Conservation (phyloP, 2,329 filamentous ascomycete species). For the Talaromyces sp. region DNA sequence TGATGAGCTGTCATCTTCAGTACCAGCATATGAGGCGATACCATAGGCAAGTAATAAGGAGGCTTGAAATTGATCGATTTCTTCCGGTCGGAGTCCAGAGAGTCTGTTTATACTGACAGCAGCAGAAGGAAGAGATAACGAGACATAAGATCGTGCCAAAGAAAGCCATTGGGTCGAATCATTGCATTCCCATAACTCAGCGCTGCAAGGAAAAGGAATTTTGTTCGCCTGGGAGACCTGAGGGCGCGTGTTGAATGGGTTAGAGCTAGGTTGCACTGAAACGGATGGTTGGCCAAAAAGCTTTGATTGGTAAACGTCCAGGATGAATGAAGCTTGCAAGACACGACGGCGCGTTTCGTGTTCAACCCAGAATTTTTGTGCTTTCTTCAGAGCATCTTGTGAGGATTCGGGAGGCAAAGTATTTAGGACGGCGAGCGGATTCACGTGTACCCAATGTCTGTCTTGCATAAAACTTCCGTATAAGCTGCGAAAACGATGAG, state of each 20-base stretch:
- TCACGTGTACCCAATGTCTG: slow-evolving; percentile 28
- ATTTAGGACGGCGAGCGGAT: slow-evolving; percentile 30
- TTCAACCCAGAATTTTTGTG: slow-evolving; percentile 35
- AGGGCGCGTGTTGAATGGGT: slow-evolving; percentile 12
- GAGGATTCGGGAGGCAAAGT: slow-evolving; percentile 24
- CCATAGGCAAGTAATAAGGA: slow-evolving; percentile 24
- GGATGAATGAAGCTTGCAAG: slow-evolving; percentile 33
- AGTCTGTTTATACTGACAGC: slow-evolving; percentile 17
- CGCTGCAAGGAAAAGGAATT: slow-evolving; percentile 32
- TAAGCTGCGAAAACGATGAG: slow-evolving; percentile 32
- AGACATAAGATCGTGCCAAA: slow-evolving; percentile 21
- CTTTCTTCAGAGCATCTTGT: slow-evolving; percentile 26
- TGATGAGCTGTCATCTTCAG: slow-evolving; percentile 15
- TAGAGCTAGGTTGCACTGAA: slow-evolving; percentile 25
- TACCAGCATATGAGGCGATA: slow-evolving; percentile 16
- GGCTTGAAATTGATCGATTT: slow-evolving; percentile 26
- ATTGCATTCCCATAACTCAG: slow-evolving; percentile 31
- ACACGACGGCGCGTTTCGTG: slow-evolving; percentile 34
- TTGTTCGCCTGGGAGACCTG: slow-evolving; percentile 20
- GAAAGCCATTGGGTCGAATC: slow-evolving; percentile 28
- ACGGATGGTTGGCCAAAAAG: slow-evolving; percentile 33
- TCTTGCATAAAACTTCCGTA: slow-evolving; percentile 33
- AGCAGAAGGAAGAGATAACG: slow-evolving; percentile 21
- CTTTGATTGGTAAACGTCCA: slow-evolving; percentile 32
- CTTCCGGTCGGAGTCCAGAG: slow-evolving; percentile 4